phyloP scores from a whole-genome alignment of 2,329 filamentous ascomycete species.

The Dactylonectria macrodidyma region DNA sequence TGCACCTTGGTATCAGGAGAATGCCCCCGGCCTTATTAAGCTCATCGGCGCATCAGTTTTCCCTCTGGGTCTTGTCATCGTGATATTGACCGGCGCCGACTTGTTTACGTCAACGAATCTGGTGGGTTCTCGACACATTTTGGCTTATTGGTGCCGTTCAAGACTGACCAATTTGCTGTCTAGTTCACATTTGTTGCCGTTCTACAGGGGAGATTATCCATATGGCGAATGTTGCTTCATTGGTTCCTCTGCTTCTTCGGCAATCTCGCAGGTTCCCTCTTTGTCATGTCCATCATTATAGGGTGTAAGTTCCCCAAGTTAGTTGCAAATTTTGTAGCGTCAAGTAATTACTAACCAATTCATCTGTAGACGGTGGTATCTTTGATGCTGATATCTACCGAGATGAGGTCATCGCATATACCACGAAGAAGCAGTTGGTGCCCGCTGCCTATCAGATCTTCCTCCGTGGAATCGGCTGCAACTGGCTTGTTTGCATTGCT shows the following conservation, averaged over 20 bases:
- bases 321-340: too few species aligned
- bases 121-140: slow-evolving; percentile 15
- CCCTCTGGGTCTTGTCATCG: slow-evolving; percentile 40
- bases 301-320: slow-evolving; percentile 48
- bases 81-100: slow-evolving; percentile 41
- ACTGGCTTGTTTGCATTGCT: slow-evolving; percentile 71
- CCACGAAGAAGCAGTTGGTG: slow-evolving; percentile 63
- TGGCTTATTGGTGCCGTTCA: not conserved
- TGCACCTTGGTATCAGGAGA: slow-evolving; percentile 44
- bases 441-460: slow-evolving; percentile 68
- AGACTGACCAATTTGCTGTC: not conserved
- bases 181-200: slow-evolving; percentile 45
- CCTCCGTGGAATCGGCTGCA: slow-evolving; percentile 67
- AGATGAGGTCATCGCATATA: slow-evolving; percentile 60
- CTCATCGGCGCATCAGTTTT: slow-evolving; percentile 43
- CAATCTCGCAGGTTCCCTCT: slow-evolving; percentile 64
- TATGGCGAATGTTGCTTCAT: slow-evolving; percentile 46
- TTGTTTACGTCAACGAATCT: slow-evolving; percentile 43
- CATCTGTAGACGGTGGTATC: slow-evolving; percentile 60
- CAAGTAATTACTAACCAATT: not conserved
- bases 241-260: slow-evolving; percentile 65
- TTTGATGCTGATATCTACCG: slow-evolving; percentile 59
- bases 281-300: slow-evolving; percentile 63
- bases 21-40: slow-evolving; percentile 42
- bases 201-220: slow-evolving; percentile 36